These are phyloP conservation scores for Leccinellum rugosiceps DNA, from an alignment of 768 basidiomycete species.

Conservation along the genomic window DNA sequence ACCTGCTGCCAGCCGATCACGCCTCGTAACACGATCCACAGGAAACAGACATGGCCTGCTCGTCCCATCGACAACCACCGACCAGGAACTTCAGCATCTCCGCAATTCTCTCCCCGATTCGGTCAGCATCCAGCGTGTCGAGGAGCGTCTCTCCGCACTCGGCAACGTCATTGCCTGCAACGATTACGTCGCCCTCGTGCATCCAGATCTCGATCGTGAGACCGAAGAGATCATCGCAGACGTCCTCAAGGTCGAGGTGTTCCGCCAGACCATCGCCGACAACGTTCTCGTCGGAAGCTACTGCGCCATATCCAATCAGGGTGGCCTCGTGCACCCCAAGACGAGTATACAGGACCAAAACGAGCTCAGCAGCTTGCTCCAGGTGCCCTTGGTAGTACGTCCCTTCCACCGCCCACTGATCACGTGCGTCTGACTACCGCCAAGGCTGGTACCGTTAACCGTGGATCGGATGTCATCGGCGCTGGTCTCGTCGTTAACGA, in stretches of 20 bases:
- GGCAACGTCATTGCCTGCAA: conserved; percentile 99
- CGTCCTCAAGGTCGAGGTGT: conserved; percentile 98
- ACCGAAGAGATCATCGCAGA: conserved; percentile 99
- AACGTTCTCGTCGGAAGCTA: conserved; percentile 98
- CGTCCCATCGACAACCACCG: conserved; percentile 92
- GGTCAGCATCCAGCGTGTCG: conserved; percentile 94
- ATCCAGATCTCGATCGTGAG: conserved; percentile 96
- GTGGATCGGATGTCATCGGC: conserved; percentile 96
- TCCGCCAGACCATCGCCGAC: conserved; percentile 94
- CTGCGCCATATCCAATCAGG: conserved; percentile 93
- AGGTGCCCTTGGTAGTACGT: conserved; percentile 91
- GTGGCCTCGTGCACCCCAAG: conserved; percentile 96
- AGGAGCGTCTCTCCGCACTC: conserved; percentile 94
- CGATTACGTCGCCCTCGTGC: conserved; percentile 97
- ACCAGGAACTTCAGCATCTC: conserved; percentile 97
- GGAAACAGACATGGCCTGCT: conserved; percentile 97
- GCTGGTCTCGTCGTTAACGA: conserved; percentile 98
- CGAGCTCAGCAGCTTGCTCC: conserved; percentile 89
- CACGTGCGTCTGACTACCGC: background rate
- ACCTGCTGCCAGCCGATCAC: accelerated
- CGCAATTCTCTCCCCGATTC: conserved; percentile 91
- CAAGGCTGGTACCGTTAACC: conserved; percentile 96
- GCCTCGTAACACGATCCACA: conserved; percentile 22
- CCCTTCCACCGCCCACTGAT: background rate
- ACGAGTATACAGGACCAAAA: conserved; percentile 98